These are phyloP conservation scores for Nakaseomyces uthaithaninus DNA, from an alignment of 1,139 yeast genomes.

Conservation along the genomic window DNA sequence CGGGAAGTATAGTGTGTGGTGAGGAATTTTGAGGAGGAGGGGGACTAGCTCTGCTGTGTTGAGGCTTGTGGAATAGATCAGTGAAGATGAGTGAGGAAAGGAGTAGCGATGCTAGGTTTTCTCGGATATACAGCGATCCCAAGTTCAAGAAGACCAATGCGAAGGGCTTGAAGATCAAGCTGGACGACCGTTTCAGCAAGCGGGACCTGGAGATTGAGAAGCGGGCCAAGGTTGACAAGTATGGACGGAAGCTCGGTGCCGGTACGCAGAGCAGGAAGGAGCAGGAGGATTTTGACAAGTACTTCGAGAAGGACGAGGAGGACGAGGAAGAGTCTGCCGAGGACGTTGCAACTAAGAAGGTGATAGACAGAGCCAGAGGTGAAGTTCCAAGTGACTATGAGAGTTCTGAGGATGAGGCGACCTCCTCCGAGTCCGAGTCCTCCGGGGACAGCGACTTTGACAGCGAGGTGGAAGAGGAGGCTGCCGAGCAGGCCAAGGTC, in stretches of 20 bases:
- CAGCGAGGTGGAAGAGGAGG: conserved; percentile 39
- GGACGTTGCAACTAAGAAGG: conserved; percentile 19
- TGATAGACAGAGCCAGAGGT: conserved; percentile 63
- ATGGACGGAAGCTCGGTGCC: conserved; percentile 63
- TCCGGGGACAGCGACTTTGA: conserved; percentile 32
- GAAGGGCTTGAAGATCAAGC: conserved; percentile 63
- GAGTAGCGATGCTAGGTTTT: conserved; percentile 58
- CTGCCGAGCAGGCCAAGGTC: conserved; percentile 51
- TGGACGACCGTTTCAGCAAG: conserved; percentile 80
- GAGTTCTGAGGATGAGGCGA: conserved; percentile 36
- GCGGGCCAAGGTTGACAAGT: conserved; percentile 66
- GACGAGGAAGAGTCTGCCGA: conserved; percentile 23
- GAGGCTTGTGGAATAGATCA: too few species aligned
- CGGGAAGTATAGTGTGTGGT: not conserved
- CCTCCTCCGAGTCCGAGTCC: conserved; percentile 38
- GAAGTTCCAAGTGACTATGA: conserved; percentile 40
- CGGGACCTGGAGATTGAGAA: conserved; percentile 53
- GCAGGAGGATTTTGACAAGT: conserved; percentile 52
- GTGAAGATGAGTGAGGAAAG: not conserved
- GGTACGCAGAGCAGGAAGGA: conserved; percentile 34
- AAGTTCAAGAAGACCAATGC: conserved; percentile 70
- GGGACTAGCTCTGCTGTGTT: too few species aligned
- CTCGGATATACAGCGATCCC: conserved; percentile 78
- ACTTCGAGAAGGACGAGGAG: conserved; percentile 37
- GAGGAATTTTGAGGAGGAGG: too few species aligned